A percentile compares a stretch with the other conserved stretches of the same genome.
These are phyloP conservation scores for Neurospora sp. DNA, from an alignment of 495 filamentous ascomycete genomes.

Conservation along the genomic window DNA sequence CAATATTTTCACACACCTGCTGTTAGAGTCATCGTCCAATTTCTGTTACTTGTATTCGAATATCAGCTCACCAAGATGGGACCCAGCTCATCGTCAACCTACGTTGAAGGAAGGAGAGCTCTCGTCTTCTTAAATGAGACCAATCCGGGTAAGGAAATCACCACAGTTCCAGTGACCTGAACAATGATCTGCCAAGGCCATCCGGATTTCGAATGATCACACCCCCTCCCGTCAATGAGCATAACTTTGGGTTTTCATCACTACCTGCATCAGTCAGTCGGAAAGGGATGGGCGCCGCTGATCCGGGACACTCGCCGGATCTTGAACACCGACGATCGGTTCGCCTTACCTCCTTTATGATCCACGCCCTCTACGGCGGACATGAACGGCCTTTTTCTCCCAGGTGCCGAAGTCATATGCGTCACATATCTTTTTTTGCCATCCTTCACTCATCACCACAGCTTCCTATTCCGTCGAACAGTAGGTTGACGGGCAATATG, in stretches of 20 bases:
- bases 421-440: background rate
- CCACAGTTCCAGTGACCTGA: background rate
- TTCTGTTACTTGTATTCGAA: background rate
- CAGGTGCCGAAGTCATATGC: background rate
- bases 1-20: background rate
- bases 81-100: background rate
- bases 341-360: background rate
- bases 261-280: background rate
- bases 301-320: background rate
- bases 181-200: background rate
- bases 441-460: background rate
- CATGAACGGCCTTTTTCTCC: background rate
- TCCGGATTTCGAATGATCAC: background rate
- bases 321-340: background rate
- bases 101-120: background rate
- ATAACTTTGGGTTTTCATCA: background rate
- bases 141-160: background rate
- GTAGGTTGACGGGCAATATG: background rate
- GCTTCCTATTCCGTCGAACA: background rate
- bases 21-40: background rate
- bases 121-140: background rate
- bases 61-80: background rate
- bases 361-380: background rate
- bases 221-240: background rate
- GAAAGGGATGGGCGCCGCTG: background rate